A percentile compares a stretch with the other conserved stretches of the same genome.
phyloP scores from a whole-genome alignment of 306 rosid species.

The Prunus dulcis region DNA sequence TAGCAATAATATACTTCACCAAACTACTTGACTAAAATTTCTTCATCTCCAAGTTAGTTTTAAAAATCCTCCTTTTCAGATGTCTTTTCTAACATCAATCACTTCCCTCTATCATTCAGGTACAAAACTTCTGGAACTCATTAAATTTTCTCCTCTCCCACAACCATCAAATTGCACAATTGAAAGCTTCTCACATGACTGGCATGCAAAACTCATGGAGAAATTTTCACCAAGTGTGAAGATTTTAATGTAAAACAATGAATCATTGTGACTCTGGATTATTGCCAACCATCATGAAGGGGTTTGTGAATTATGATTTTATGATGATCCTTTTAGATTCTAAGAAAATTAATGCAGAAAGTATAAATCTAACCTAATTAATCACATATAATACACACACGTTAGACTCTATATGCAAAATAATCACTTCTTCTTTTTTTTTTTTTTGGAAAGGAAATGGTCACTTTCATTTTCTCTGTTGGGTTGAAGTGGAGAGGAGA shows the following conservation, averaged over 20 bases:
- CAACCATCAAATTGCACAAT: too few species aligned
- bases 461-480: conserved; percentile 38
- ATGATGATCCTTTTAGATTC: conserved; percentile 23
- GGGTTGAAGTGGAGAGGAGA: conserved; percentile 68
- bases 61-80: conserved; percentile 3
- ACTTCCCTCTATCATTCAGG: not conserved
- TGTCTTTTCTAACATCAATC: conserved; percentile 13
- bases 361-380: conserved; percentile 21
- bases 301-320: not conserved
- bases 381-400: conserved; percentile 1
- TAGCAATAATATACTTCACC: conserved; percentile 29
- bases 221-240: not conserved
- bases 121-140: not conserved
- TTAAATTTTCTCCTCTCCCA: too few species aligned
- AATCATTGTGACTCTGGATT: not conserved
- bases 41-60: conserved; percentile 32
- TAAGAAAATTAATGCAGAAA: conserved; percentile 29
- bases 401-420: conserved; percentile 23
- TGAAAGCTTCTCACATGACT: not conserved
- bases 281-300: conserved; percentile 6
- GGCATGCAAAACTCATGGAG: not conserved
- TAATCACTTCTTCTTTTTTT: conserved; percentile 11
- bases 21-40: conserved; percentile 21
- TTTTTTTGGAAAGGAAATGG: conserved; percentile 23
- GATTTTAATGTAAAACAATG: not conserved